These are phyloP conservation scores for Metschnikowia shivogae DNA, from an alignment of 805 yeast species.

Conservation along the genomic window DNA sequence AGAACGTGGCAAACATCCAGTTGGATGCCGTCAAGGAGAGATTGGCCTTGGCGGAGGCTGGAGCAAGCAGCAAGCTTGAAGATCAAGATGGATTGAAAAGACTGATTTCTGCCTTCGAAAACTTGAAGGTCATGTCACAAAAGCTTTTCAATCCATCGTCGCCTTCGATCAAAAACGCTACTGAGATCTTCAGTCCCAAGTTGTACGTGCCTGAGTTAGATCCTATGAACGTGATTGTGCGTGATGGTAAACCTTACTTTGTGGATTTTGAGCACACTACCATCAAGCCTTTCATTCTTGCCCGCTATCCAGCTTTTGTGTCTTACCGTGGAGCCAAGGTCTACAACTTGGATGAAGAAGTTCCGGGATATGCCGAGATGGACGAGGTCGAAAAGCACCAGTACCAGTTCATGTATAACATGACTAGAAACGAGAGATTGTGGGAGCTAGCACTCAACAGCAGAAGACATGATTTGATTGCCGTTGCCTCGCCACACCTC, in stretches of 20 bases:
- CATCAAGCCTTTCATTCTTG: conserved; percentile 77
- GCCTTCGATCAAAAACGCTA: conserved; percentile 55
- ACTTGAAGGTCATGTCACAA: conserved; percentile 54
- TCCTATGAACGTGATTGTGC: conserved; percentile 76
- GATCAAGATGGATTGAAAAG: conserved; percentile 40
- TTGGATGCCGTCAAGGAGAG: conserved; percentile 55
- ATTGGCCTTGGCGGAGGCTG: conserved; percentile 52
- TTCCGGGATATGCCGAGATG: conserved; percentile 64
- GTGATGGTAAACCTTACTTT: conserved; percentile 43
- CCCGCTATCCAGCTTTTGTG: conserved; percentile 76
- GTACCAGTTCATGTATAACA: conserved; percentile 78
- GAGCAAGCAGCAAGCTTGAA: conserved; percentile 44
- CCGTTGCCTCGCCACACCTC: conserved; percentile 78
- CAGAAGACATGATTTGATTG: conserved; percentile 61
- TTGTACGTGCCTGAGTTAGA: conserved; percentile 79
- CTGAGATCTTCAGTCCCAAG: conserved; percentile 66
- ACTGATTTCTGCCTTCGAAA: conserved; percentile 58
- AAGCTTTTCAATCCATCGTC: conserved; percentile 53
- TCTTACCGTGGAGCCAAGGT: conserved; percentile 87
- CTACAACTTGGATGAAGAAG: conserved; percentile 68
- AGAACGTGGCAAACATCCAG: conserved; percentile 63
- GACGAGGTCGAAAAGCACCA: conserved; percentile 73
- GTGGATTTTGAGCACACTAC: conserved; percentile 80
- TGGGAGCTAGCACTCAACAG: conserved; percentile 80
- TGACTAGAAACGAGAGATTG: conserved; percentile 85